Evolutionary conservation across 2,329 filamentous ascomycete genomes (phyloP).

Genomic region (Neofusicoccum sp.): DNA sequence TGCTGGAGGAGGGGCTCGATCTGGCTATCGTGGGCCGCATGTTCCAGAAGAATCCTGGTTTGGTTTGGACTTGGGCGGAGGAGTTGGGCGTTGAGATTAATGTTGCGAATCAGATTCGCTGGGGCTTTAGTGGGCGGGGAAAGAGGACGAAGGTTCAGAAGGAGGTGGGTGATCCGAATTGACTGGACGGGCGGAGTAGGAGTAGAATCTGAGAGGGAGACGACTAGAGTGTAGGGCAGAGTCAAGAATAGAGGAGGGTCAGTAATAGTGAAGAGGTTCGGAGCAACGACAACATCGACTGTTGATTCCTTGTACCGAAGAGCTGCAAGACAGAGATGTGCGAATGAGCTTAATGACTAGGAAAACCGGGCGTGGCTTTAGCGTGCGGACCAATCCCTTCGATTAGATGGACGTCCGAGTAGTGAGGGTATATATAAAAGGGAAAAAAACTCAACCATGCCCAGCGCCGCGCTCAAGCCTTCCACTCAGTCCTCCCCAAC

Average conservation of each 20-base stretch:
- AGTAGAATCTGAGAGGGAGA: neutral
- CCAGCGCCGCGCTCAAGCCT: slow-evolving; percentile 20
- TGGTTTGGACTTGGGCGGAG: slow-evolving; percentile 73
- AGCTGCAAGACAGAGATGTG: no score
- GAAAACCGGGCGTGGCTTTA: no score
- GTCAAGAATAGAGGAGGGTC: neutral
- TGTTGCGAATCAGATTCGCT: slow-evolving; percentile 72
- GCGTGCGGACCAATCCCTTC: no score
- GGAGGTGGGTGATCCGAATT: neutral
- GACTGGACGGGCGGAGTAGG: neutral
- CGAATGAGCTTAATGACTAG: no score
- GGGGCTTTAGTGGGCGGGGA: slow-evolving; percentile 58
- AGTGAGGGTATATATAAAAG: neutral
- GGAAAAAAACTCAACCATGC: neutral
- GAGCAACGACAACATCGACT: no score
- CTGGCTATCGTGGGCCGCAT: slow-evolving; percentile 73
- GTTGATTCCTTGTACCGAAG: no score
- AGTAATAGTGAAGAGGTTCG: neutral
- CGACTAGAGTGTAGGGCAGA: neutral
- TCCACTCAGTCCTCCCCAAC: slow-evolving; percentile 61
- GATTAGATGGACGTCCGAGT: no score
- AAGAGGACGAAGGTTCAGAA: slow-evolving; percentile 29
- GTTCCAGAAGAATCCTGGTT: slow-evolving; percentile 80
- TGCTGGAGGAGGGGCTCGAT: slow-evolving; percentile 62
- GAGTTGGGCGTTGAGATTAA: slow-evolving; percentile 71